Percentiles rank a stretch among this genome's conserved stretches.
phyloP scores from a whole-genome alignment of 345 rosid genomes.

The Pistacia vera region DNA sequence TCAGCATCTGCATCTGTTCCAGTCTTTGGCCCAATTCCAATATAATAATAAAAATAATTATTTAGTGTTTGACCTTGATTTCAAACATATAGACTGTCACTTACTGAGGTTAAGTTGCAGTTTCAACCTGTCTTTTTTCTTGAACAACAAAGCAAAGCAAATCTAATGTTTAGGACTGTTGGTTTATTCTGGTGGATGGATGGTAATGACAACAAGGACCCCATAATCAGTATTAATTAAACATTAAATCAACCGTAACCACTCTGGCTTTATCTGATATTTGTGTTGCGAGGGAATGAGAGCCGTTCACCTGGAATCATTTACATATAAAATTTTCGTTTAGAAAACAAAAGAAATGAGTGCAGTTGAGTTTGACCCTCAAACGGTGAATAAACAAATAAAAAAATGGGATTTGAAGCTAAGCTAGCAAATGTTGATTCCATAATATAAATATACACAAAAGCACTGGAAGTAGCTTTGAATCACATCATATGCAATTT shows the following conservation, averaged over 20 bases:
- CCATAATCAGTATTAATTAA: conserved; percentile 13
- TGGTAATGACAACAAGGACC: conserved; percentile 39
- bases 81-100: no score
- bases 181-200: conserved; percentile 24
- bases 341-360: conserved; percentile 13
- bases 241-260: neutral
- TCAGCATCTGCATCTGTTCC: no score
- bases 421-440: conserved; percentile 16
- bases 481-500: conserved; percentile 17
- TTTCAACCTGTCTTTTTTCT: no score
- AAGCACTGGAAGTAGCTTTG: conserved; percentile 17
- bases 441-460: neutral
- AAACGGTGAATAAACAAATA: conserved; percentile 8
- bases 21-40: no score
- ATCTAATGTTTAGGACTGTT: neutral
- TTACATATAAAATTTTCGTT: neutral
- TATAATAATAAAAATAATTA: no score
- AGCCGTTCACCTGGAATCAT: conserved; percentile 37
- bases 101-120: no score
- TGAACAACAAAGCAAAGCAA: no score
- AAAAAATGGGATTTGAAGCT: neutral
- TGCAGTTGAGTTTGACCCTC: neutral
- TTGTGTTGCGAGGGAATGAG: conserved; percentile 6
- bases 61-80: no score
- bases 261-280: neutral